Conservation (phyloP, 164 flowering plant genomes). For the Umbellularia californica region DNA sequence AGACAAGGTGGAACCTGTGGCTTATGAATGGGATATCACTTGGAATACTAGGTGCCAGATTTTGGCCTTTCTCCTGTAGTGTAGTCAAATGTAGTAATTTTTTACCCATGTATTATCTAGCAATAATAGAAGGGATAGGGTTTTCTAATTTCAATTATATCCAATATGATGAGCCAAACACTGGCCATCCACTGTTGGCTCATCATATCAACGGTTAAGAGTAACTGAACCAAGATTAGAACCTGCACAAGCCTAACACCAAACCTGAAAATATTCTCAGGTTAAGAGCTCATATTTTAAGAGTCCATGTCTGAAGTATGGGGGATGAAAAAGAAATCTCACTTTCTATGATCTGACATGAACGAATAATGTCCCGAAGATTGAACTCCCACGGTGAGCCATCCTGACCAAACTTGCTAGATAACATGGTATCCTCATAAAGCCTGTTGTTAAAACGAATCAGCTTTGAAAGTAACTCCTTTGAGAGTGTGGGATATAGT, state of each 20-base stretch:
- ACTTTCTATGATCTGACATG: constrained; percentile 86
- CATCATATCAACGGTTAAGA: neutral
- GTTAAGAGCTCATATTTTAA: neutral
- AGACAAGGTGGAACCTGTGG: too few relatives aligned
- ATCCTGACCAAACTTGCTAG: constrained; percentile 65
- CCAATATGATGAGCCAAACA: too few relatives aligned
- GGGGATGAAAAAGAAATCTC: neutral
- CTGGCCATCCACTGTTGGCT: neutral
- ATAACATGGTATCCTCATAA: constrained; percentile 70
- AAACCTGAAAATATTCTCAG: neutral
- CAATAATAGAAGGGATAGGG: too few relatives aligned
- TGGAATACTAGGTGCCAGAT: too few relatives aligned
- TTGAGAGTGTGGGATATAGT: constrained; percentile 56
- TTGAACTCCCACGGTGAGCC: constrained; percentile 99
- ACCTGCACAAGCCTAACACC: neutral
- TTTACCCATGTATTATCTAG: too few relatives aligned
- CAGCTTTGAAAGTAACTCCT: constrained; percentile 49
- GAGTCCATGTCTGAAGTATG: neutral
- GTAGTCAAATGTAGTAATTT: too few relatives aligned
- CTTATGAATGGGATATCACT: too few relatives aligned
- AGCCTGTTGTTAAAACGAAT: constrained; percentile 64
- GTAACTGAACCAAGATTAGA: neutral
- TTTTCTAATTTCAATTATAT: too few relatives aligned
- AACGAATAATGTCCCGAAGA: constrained; percentile 89
- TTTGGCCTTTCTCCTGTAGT: too few relatives aligned